A percentile compares a stretch with the other conserved stretches of the same genome.
phyloP scores from a whole-genome alignment of 108 stramenopile species.

The Cyclostephanos invisitatus region DNA sequence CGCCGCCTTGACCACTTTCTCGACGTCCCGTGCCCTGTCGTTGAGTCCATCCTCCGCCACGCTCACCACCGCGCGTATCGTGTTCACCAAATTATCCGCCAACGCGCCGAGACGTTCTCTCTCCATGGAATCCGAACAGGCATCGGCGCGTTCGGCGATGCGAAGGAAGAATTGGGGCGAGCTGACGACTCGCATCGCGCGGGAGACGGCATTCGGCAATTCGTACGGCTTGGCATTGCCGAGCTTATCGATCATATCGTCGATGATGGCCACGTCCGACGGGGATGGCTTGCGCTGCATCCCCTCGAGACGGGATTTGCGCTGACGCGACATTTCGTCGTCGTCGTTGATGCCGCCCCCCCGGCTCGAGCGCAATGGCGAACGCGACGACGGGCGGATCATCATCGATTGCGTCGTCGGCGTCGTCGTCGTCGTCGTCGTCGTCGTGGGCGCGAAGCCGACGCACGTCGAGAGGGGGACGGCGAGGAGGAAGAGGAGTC shows the following conservation, averaged over 20 bases:
- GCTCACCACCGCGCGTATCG: constrained; percentile 76
- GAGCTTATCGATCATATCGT: constrained; percentile 88
- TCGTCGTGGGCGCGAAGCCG: constrained; percentile 25
- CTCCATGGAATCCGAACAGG: constrained; percentile 44
- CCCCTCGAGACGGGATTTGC: constrained; percentile 70
- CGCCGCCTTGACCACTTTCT: constrained; percentile 78
- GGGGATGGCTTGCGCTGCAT: constrained; percentile 72
- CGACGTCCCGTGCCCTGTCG: constrained; percentile 78
- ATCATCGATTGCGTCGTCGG: not conserved
- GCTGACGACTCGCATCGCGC: constrained; percentile 81
- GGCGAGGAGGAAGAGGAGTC: constrained; percentile 25
- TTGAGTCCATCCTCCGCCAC: constrained; percentile 77
- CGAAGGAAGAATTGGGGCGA: constrained; percentile 86
- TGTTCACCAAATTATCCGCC: constrained; percentile 74
- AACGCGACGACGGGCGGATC: not conserved
- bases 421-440: not conserved
- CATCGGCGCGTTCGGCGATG: constrained; percentile 76
- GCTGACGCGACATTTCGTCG: constrained; percentile 21
- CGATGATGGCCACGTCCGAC: constrained; percentile 76
- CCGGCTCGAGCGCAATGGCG: constrained; percentile 18
- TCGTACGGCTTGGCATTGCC: constrained; percentile 82
- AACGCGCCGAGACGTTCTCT: constrained; percentile 66
- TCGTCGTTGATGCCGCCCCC: constrained; percentile 7
- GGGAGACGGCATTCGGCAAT: constrained; percentile 78
- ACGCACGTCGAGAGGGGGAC: constrained; percentile 32